These are phyloP conservation scores for Candida ulmi DNA, from an alignment of 805 yeast species.

Conservation along the genomic window DNA sequence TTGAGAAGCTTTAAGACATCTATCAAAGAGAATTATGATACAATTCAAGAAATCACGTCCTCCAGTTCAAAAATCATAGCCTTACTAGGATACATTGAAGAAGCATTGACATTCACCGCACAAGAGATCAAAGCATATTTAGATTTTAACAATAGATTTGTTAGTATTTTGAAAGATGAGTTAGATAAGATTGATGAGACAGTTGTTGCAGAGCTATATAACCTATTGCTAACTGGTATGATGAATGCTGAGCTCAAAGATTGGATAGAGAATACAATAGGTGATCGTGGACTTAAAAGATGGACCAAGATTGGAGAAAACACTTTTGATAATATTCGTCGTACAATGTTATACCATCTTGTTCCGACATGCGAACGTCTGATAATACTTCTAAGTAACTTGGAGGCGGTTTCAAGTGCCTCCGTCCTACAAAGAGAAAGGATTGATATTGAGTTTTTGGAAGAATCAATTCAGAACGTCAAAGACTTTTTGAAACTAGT, in stretches of 20 bases:
- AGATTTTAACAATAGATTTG: constrained; percentile 31
- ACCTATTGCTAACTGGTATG: constrained; percentile 48
- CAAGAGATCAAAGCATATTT: constrained; percentile 30
- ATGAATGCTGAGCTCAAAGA: constrained; percentile 44
- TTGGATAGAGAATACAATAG: constrained; percentile 61
- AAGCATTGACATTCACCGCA: constrained; percentile 23
- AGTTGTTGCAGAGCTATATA: constrained; percentile 37
- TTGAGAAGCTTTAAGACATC: constrained; percentile 11
- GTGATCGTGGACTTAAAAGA: constrained; percentile 57
- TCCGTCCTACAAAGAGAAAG: constrained; percentile 3
- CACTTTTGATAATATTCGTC: constrained; percentile 45
- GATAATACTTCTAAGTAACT: constrained; percentile 37
- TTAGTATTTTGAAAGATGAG: constrained; percentile 32
- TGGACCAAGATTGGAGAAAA: constrained; percentile 47
- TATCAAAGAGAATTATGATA: constrained; percentile 7
- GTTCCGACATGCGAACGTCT: constrained; percentile 54
- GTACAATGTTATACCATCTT: constrained; percentile 40
- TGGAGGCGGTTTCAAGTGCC: constrained; percentile 36
- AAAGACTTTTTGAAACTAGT: constrained; percentile 24
- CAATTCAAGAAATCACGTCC: constrained; percentile 12
- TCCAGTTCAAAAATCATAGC: constrained; percentile 19
- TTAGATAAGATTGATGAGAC: constrained; percentile 19
- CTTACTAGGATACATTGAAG: constrained; percentile 28
- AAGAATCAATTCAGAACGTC: constrained; percentile 8
- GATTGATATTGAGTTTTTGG: constrained; percentile 5